Conservation (phyloP, 164 flowering plant species). For the Dillenia suffruticosa region DNA sequence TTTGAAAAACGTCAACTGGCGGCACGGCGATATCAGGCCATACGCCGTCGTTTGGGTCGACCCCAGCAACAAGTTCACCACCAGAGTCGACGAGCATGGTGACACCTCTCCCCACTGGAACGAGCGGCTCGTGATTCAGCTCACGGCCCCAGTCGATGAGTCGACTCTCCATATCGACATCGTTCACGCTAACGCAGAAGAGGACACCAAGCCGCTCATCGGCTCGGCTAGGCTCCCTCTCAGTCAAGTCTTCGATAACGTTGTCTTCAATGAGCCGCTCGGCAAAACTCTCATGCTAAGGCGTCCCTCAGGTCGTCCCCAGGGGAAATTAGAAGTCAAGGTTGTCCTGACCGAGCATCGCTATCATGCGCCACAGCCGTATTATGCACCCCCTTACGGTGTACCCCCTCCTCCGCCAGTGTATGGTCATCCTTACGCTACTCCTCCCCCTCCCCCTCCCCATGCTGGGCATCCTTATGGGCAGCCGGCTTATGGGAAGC, state of each 20-base stretch:
- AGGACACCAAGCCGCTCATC: slow-evolving; percentile 54
- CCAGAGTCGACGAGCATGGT: slow-evolving; percentile 46
- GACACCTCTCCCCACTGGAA: slow-evolving; percentile 65
- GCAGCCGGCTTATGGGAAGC: slow-evolving; percentile 10
- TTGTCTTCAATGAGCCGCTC: slow-evolving; percentile 29
- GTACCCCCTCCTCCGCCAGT: slow-evolving; percentile 16
- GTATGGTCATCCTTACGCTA: slow-evolving; percentile 10
- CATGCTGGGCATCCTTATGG: slow-evolving; percentile 3
- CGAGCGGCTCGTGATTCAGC: slow-evolving; percentile 47
- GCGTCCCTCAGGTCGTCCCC: slow-evolving; percentile 92
- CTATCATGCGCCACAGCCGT: slow-evolving; percentile 33
- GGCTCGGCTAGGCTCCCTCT: slow-evolving; percentile 49
- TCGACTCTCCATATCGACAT: slow-evolving; percentile 49
- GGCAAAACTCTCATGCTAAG: slow-evolving; percentile 33
- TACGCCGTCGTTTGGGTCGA: slow-evolving; percentile 84
- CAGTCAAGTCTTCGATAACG: slow-evolving; percentile 48
- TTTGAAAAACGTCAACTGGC: slow-evolving; percentile 89
- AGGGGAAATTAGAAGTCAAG: slow-evolving; percentile 55
- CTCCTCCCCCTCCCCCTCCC: slow-evolving; percentile 15
- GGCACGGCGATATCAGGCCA: slow-evolving; percentile 57
- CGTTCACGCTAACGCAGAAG: slow-evolving; percentile 45
- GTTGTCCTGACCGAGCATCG: slow-evolving; percentile 35
- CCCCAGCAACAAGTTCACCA: slow-evolving; percentile 49
- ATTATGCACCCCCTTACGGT: slow-evolving; percentile 36
- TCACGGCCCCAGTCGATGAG: slow-evolving; percentile 38